Conservation (phyloP, 108 stramenopile species). For the Stephanodiscus minutulus region DNA sequence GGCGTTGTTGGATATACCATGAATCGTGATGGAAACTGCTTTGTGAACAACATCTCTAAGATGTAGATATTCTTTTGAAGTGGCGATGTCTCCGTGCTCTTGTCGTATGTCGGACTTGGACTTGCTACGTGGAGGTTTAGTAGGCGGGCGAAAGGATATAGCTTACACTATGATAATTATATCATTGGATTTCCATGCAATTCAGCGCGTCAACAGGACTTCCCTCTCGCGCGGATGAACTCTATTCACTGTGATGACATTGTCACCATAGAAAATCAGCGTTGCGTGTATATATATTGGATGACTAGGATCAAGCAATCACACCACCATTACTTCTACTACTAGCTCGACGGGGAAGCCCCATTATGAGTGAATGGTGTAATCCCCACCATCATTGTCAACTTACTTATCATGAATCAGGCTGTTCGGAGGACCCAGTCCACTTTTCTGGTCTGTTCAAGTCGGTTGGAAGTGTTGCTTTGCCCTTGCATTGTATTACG, state of each 20-base stretch:
- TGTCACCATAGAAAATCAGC: too few relatives aligned
- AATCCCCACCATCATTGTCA: not conserved
- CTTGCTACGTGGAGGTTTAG: not conserved
- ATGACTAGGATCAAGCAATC: not conserved
- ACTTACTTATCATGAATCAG: not conserved
- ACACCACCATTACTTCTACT: too few relatives aligned
- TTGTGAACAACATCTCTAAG: too few relatives aligned
- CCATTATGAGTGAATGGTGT: too few relatives aligned
- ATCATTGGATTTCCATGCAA: not conserved
- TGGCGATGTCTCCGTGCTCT: not conserved
- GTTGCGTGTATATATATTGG: too few relatives aligned
- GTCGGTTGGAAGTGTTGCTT: not conserved
- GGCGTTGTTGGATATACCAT: too few relatives aligned
- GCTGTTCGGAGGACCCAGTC: too few relatives aligned
- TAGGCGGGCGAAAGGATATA: not conserved
- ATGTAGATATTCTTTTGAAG: too few relatives aligned
- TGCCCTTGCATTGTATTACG: not conserved
- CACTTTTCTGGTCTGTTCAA: slow-evolving; percentile 11
- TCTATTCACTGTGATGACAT: not conserved
- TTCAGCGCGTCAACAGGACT: not conserved
- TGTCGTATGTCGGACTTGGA: slow-evolving; percentile 1
- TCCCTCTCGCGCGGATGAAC: not conserved
- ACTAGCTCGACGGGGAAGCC: too few relatives aligned
- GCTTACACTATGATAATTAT: not conserved
- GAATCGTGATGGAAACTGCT: not conserved